These are phyloP conservation scores for Beauveria sp. DNA, from an alignment of 2,329 filamentous ascomycete genomes.

Conservation along the genomic window DNA sequence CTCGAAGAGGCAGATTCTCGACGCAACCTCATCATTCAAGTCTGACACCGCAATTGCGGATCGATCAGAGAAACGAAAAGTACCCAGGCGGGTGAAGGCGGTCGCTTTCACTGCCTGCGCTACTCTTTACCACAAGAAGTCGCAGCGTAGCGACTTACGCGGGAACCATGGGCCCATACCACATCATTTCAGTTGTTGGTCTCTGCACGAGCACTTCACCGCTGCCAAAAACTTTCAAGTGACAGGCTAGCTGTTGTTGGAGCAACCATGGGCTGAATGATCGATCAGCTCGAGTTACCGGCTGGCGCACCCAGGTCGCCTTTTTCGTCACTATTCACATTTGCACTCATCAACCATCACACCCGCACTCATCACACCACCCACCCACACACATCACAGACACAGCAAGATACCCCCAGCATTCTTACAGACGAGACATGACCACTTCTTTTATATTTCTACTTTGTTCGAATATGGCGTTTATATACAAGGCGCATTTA, in stretches of 20 bases:
- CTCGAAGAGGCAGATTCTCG: slow-evolving; percentile 67
- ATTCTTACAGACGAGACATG: slow-evolving; percentile 7
- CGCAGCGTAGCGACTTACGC: not conserved
- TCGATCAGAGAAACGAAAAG: not conserved
- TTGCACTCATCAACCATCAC: not conserved
- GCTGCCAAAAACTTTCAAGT: not conserved
- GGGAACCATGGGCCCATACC: not conserved
- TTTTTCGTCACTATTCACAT: not conserved
- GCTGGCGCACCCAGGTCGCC: not conserved
- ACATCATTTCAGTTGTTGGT: not conserved
- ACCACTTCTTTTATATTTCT: not conserved
- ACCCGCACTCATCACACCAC: not conserved
- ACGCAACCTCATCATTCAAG: slow-evolving; percentile 55
- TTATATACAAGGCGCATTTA: not conserved
- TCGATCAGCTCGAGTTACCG: not conserved
- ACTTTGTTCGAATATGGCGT: not conserved
- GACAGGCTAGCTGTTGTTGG: not conserved
- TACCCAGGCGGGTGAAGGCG: not conserved
- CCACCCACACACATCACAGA: not conserved
- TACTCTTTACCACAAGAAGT: not conserved
- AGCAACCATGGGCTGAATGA: not conserved
- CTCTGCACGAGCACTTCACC: not conserved
- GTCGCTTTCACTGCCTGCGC: not conserved
- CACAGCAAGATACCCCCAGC: slow-evolving; percentile 1
- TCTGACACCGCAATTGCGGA: slow-evolving; percentile 28